A percentile compares a stretch with the other conserved stretches of the same genome.
Conservation (phyloP, 805 yeast genomes). For the Myxozyma geophila region DNA sequence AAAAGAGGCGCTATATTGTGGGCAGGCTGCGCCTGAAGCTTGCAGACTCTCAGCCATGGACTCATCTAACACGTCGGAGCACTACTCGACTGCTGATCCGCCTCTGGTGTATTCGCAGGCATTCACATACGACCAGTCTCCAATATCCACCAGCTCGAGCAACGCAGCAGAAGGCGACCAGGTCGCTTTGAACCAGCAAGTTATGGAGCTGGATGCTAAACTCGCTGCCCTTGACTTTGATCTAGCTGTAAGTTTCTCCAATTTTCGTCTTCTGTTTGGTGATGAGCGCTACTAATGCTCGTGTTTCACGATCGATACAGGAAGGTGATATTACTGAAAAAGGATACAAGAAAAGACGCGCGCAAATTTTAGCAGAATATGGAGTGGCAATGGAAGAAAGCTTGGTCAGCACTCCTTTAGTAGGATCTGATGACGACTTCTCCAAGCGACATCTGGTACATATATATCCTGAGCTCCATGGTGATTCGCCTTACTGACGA, state of each 20-base stretch:
- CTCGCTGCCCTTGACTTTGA: constrained; percentile 23
- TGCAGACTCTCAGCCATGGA: not conserved
- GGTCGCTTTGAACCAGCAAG: not conserved
- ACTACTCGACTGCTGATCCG: not conserved
- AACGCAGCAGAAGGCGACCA: not conserved
- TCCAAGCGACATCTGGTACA: not conserved
- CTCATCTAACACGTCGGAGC: not conserved
- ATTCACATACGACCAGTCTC: not conserved
- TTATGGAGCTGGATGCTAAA: constrained; percentile 18
- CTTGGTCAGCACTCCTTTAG: not conserved
- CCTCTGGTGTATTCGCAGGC: not conserved
- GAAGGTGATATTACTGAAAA: constrained; percentile 77
- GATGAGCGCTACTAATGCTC: not conserved
- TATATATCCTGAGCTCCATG: not conserved
- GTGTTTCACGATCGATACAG: constrained; percentile 22
- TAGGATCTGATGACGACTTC: constrained; percentile 7
- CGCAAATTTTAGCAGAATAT: constrained; percentile 22
- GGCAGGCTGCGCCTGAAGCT: not conserved
- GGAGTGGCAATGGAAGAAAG: constrained; percentile 9
- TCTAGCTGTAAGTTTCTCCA: constrained; percentile 12
- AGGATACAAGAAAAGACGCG: constrained; percentile 68
- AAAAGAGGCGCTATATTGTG: not conserved
- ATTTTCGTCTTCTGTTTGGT: not conserved
- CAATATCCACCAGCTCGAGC: not conserved
- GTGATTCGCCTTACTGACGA: not conserved